These are phyloP conservation scores for Eremochloa ophiuroides DNA, from an alignment of 176 grass and related monocot species.

Conservation along the genomic window DNA sequence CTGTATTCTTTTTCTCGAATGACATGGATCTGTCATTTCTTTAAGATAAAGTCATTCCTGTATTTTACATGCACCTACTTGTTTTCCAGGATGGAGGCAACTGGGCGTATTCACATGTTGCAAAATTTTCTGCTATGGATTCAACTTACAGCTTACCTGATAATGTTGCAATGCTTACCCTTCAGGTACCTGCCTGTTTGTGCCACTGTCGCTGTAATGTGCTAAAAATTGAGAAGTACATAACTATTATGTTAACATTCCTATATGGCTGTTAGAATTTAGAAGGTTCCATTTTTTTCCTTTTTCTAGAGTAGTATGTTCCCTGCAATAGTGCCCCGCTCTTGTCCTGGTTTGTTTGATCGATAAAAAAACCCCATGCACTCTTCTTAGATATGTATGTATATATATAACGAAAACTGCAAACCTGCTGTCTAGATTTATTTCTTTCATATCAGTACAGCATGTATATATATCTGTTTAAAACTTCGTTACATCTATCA, in stretches of 20 bases:
- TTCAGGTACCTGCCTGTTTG: slow-evolving; percentile 52
- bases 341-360: slow-evolving; percentile 1
- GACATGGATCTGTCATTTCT: too few species aligned
- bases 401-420: not conserved
- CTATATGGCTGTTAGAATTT: not conserved
- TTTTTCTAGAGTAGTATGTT: not conserved
- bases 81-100: slow-evolving; percentile 70
- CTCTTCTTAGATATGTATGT: not conserved
- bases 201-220: not conserved
- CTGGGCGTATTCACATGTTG: slow-evolving; percentile 70
- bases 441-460: not conserved
- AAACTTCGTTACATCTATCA: slow-evolving; percentile 2
- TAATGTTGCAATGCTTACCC: slow-evolving; percentile 90
- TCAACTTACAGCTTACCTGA: slow-evolving; percentile 85
- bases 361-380: not conserved
- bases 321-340: not conserved
- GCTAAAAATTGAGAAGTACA: not conserved
- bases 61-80: slow-evolving; percentile 8
- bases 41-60: not conserved
- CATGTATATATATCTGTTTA: not conserved
- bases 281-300: not conserved
- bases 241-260: not conserved
- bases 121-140: slow-evolving; percentile 80
- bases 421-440: not conserved
- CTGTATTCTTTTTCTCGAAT: too few species aligned